Percentiles rank a stretch among this genome's conserved stretches.
Conservation (phyloP, 2,329 filamentous ascomycete species). For the Lachnellula occidentalis region DNA sequence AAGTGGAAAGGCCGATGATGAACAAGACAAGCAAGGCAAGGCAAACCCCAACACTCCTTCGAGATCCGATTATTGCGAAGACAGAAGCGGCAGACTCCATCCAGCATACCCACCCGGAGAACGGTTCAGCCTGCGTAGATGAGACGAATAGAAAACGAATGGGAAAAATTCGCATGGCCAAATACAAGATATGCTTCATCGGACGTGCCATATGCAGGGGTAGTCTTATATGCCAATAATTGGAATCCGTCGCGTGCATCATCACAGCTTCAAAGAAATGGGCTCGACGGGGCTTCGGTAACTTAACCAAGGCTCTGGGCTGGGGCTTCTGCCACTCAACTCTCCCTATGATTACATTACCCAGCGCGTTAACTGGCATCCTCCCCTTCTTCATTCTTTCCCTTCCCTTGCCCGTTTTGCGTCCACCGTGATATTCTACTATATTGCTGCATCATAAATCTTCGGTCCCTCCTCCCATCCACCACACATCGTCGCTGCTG, state of each 20-base stretch:
- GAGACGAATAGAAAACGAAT: not conserved
- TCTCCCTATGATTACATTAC: not conserved
- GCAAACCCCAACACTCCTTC: too few species aligned
- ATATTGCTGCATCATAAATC: not conserved
- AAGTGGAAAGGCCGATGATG: too few species aligned
- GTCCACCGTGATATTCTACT: not conserved
- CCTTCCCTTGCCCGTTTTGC: not conserved
- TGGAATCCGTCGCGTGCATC: not conserved
- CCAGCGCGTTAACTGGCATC: not conserved
- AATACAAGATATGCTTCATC: not conserved
- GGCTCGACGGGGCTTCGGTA: not conserved
- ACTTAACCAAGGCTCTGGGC: not conserved
- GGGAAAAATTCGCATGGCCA: not conserved
- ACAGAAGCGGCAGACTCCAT: not conserved
- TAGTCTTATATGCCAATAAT: not conserved
- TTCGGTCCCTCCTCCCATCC: not conserved
- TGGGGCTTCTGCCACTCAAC: not conserved
- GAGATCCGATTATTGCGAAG: too few species aligned
- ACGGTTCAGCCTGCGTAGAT: not conserved
- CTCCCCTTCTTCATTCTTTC: not conserved
- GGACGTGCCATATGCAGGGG: not conserved
- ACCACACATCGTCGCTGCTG: not conserved
- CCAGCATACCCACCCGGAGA: not conserved
- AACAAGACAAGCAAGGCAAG: too few species aligned
- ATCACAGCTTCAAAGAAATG: not conserved